These are phyloP conservation scores for Auricularia heimuer DNA, from an alignment of 768 basidiomycete species.

Conservation along the genomic window DNA sequence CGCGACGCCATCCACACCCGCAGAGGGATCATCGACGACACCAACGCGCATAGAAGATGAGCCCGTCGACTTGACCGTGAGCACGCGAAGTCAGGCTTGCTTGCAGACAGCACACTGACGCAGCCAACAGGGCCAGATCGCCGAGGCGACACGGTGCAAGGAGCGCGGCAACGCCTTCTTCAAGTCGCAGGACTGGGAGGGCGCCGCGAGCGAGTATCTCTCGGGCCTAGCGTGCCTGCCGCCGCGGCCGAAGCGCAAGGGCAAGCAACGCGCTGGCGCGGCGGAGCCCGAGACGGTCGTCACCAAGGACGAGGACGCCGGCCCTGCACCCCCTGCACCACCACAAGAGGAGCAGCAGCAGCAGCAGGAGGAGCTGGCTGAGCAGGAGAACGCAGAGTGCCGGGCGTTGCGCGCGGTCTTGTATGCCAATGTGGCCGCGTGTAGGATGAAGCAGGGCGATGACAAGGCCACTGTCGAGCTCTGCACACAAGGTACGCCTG, in stretches of 20 bases:
- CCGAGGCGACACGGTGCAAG: not conserved
- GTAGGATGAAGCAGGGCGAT: conserved; percentile 70
- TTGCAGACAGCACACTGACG: no score
- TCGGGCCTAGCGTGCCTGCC: conserved; percentile 62
- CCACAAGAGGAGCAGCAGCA: conserved; percentile 16
- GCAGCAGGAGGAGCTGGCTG: conserved; percentile 10
- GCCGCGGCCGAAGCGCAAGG: conserved; percentile 18
- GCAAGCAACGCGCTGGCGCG: conserved; percentile 16
- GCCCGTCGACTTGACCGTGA: no score
- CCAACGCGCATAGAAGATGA: no score
- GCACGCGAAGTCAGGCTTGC: no score
- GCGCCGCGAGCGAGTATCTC: conserved; percentile 62
- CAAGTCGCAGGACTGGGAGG: conserved; percentile 44
- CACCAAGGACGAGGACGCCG: conserved; percentile 1
- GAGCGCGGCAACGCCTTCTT: not conserved
- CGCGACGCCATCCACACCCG: no score
- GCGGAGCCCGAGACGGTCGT: conserved; percentile 16
- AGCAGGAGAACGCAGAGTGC: conserved; percentile 11
- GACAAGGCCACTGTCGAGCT: conserved; percentile 72
- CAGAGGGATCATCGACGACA: no score
- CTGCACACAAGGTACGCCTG: conserved; percentile 54
- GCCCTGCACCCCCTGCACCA: not conserved
- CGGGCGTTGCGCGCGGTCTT: conserved; percentile 56
- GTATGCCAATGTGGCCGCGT: conserved; percentile 84
- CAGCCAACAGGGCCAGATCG: not conserved